These are phyloP conservation scores for Blastobotrys indianensis DNA, from an alignment of 1,139 yeast genomes.

Conservation along the genomic window DNA sequence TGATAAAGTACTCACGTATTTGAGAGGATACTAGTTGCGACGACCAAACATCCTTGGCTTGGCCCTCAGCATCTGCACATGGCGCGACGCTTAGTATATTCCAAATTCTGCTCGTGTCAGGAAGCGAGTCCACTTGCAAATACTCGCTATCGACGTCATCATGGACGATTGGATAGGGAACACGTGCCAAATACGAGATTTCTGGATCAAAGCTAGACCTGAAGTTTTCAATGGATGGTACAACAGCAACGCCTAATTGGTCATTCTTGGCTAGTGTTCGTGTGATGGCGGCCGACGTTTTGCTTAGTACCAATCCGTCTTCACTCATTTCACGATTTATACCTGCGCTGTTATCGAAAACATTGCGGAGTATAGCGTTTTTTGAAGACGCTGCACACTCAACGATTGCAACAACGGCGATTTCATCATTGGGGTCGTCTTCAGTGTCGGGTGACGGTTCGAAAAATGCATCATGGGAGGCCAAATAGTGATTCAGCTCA, in stretches of 20 bases:
- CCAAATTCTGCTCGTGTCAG: conserved; percentile 34
- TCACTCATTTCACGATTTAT: conserved; percentile 35
- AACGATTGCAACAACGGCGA: conserved; percentile 35
- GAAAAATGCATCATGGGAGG: conserved; percentile 15
- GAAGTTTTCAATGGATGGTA: not conserved
- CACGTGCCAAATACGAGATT: conserved; percentile 21
- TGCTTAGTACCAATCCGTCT: conserved; percentile 35
- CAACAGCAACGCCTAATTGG: too few relatives aligned
- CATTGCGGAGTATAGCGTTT: conserved; percentile 28
- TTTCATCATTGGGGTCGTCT: conserved; percentile 30
- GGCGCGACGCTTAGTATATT: conserved; percentile 31
- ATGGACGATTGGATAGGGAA: conserved; percentile 10
- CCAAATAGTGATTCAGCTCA: conserved; percentile 32
- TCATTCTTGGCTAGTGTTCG: conserved; percentile 17
- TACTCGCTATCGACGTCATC: conserved; percentile 16
- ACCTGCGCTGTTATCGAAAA: conserved; percentile 35
- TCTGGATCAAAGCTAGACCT: conserved; percentile 13
- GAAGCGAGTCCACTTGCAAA: conserved; percentile 22
- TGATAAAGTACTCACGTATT: conserved; percentile 31
- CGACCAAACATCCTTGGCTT: conserved; percentile 32
- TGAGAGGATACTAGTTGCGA: conserved; percentile 34
- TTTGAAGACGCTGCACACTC: conserved; percentile 29
- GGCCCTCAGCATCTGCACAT: conserved; percentile 25
- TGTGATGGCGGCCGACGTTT: conserved; percentile 30
- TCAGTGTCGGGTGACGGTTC: conserved; percentile 20